Base-by-base conservation (phyloP, 768 basidiomycete species). In the Lactifluus subvellereus region DNA sequence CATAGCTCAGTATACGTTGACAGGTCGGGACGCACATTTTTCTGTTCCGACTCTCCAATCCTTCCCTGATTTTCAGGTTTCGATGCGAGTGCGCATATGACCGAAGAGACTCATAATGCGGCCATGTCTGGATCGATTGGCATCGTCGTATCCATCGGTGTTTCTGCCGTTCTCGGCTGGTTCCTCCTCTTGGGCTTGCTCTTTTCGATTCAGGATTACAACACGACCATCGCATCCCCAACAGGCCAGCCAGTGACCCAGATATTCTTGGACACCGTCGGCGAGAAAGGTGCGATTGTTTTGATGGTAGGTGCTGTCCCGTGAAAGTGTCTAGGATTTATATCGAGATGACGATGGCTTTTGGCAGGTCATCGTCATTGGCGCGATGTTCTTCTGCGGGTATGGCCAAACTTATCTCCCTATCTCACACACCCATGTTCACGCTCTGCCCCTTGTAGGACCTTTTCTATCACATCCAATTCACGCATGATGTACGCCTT, bases 401-500 rank as follows among this genome's bases (percentile, higher is more conserved):
- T 84, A 64, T 48, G 79, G 56, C 42, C 18, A 18, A 16, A 4
- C 22, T 45, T 13, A 11, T 47, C 54, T 20, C 20, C 3, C 18
- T 55, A n/a, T 32, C 5, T 53, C 13, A n/a, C 22, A 51, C n/a
- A 27, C 33, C 2, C 8, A 20, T 27, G 6, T 40, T 61, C 35
- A 35, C 20, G 30, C 27, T 22, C 35, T 52, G 4, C 22, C 8
- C 7, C 53, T 35, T 20, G 6, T 59, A 86, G 86, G 14, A 87
- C 85, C 0, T 91, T 91, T 74, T 89, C 87, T 0, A 74, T 92
- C 54, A 89, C 89, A 0, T 85, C 84, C 0, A 92, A 91, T 70
- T 87, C 85, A 4, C 79, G 89, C 0, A 91, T 91, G 89, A 88
- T 88, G 85, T 92, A 84, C 70, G 86, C 88, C 0, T 91, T 90